Evolutionary conservation across 2,329 filamentous ascomycete species (phyloP), one percentile per base, ranked within the genome.

Genomic region (Aspergillus jensenii): DNA sequence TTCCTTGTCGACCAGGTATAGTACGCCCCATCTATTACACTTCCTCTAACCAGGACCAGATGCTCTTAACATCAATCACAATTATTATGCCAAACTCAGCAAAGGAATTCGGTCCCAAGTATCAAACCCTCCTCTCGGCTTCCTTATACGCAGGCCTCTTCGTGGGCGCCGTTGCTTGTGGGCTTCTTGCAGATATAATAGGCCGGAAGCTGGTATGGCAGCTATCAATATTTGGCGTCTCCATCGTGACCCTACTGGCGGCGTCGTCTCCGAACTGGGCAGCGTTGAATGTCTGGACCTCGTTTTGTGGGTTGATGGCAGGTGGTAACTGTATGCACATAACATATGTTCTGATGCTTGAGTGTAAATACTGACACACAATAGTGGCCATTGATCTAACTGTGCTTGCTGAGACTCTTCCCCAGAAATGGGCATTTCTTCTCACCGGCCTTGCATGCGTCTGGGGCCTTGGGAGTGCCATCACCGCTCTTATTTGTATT

Each of bases 381-480:
- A 41, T 37, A 55, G 37, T 74, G 71, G 71, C 35, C 4, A 50
- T 50, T 27, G 47, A 50, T 6, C 14, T 50, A 14, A 50, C 47
- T 6, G 47, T 41, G 1, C 47, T 50, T 19, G 21, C 47, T 1
- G 47, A 50, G 35, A 25, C 19, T n/a, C 33, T 50, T 5, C 47
- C 35, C 14, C 17, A 19, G 15, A 50, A 27, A 25, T 50, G 47
- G 47, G 7, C 33, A 9, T 50, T 50, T 23, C 47, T 50, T 19
- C 47, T 50, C 27, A 50, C 47, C 6, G 47, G 47, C 4, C 33
- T 40, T n/a, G 47, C 47, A 7, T 50, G 19, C 15, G 17, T 39
- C 17, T 76, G 73, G 73, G 70, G 68, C 59, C 60, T 82, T 17
- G 81, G 81, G 6, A 50, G 27, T 17, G 47, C 47, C 12, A 27